Conservation (phyloP, 2,329 filamentous ascomycete genomes). For the Monosporascus sp. region DNA sequence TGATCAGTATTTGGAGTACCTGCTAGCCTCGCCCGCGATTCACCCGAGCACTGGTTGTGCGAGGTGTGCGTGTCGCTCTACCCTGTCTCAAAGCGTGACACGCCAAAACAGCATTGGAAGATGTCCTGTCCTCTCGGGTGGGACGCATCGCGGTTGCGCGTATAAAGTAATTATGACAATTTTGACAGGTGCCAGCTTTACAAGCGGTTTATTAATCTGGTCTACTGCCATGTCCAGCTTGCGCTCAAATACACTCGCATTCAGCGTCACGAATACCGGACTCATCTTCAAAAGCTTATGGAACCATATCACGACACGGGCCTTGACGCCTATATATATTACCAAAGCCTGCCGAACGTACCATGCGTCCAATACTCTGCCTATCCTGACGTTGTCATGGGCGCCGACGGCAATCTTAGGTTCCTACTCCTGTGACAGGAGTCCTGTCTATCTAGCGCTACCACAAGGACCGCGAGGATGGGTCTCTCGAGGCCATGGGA, state of each 20-base stretch:
- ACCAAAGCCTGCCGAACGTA: not conserved
- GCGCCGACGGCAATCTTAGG: not conserved
- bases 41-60: not conserved
- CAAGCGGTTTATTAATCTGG: not conserved
- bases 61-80: not conserved
- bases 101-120: not conserved
- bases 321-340: not conserved
- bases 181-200: not conserved
- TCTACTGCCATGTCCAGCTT: not conserved
- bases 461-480: not conserved
- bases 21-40: not conserved
- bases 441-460: not conserved
- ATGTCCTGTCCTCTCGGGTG: not conserved
- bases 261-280: not conserved
- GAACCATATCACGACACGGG: not conserved
- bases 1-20: not conserved
- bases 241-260: not conserved
- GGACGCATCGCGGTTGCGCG: not conserved
- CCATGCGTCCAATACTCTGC: not conserved
- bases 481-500: not conserved
- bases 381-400: not conserved
- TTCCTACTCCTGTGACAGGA: not conserved
- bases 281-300: not conserved
- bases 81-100: not conserved
- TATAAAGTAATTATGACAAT: not conserved